Base-by-base conservation (phyloP, 352 stramenopile species). In the Phytopythium aichiense region DNA sequence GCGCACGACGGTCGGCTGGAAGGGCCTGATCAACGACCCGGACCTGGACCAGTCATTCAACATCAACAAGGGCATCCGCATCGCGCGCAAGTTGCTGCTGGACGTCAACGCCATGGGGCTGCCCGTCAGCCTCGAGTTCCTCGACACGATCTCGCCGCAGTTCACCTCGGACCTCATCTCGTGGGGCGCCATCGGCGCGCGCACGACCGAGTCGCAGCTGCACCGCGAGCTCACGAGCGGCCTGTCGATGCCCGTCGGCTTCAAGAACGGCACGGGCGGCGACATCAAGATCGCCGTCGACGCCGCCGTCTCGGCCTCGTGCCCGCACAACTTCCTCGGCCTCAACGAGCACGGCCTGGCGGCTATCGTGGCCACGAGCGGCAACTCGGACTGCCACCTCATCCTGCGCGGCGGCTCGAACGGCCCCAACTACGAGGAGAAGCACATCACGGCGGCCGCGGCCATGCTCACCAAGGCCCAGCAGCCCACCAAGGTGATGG, bases 41-140 rank as follows among this genome's bases (percentile, higher is more conserved):
- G 84, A 94, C 54, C 75, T 94, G 11, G 64, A 91, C 65, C 80
- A 88, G 57, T 89, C 80, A 18, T 95, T 90, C 66, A 91, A 93
- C 55, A 95, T 95, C 66, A 95, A 95, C 73, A 94, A 95, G 72
- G 87, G 87, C 48, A 82, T 95, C 53, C 79, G 85, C 58, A 74
- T 93, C 31, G 84, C 84, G 23, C 83, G 87, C 60, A 90, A 95
- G 74, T 71, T 95, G 46, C 64, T 95, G 55, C 76, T 93, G 43
- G 84, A 94, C 56, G 74, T 95, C 4, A 95, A 95, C 62, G 55
- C 87, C 7, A 64, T 94, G 37, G 87, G 87, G 8, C 73, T 95
- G 0, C 84, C 84, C 5, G 83, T 92, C 22, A 76, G 79, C 58
- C 74, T 92, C 58, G 83, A 92, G 68, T 94, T 92, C 59, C 62